Evolutionary conservation across 352 stramenopile genomes (phyloP).

Genomic region (Phytopythium oedochilum): DNA sequence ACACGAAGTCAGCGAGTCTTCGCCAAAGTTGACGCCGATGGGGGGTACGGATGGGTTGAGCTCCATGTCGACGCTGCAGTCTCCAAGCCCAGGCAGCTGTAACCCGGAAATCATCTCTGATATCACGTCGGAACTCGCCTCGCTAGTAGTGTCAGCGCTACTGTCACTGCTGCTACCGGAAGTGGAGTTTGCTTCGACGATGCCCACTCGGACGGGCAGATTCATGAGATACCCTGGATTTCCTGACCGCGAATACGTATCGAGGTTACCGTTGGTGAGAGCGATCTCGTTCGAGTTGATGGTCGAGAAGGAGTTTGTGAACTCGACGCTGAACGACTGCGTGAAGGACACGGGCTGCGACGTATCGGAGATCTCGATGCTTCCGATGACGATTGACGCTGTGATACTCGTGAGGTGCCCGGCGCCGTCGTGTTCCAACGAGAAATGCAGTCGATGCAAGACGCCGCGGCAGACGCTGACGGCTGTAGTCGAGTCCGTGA

Average conservation of each 20-base stretch:
- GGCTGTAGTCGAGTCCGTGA: not conserved
- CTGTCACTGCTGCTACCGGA: not conserved
- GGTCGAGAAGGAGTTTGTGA: slow-evolving; percentile 12
- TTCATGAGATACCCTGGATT: slow-evolving; percentile 35
- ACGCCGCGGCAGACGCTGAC: slow-evolving; percentile 16
- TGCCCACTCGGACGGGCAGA: slow-evolving; percentile 27
- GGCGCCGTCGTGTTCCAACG: slow-evolving; percentile 23
- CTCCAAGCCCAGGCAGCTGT: slow-evolving; percentile 18
- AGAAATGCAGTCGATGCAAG: slow-evolving; percentile 17
- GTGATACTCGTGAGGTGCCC: slow-evolving; percentile 18
- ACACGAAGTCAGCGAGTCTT: slow-evolving; percentile 30
- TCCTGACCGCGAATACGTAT: slow-evolving; percentile 28
- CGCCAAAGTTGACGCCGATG: slow-evolving; percentile 23
- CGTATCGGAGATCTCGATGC: not conserved
- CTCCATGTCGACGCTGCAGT: slow-evolving; percentile 11
- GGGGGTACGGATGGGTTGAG: not conserved
- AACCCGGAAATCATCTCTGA: slow-evolving; percentile 29
- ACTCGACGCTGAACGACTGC: slow-evolving; percentile 30
- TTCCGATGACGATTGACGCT: slow-evolving; percentile 19
- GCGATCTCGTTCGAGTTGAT: slow-evolving; percentile 14
- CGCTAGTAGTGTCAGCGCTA: not conserved
- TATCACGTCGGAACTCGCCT: slow-evolving; percentile 7
- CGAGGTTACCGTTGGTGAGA: slow-evolving; percentile 27
- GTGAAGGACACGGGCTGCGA: slow-evolving; percentile 5
- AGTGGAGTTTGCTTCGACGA: slow-evolving; percentile 8